Conservation (phyloP, 2,329 filamentous ascomycete genomes). For the Ceratocystis cacaofunesta region DNA sequence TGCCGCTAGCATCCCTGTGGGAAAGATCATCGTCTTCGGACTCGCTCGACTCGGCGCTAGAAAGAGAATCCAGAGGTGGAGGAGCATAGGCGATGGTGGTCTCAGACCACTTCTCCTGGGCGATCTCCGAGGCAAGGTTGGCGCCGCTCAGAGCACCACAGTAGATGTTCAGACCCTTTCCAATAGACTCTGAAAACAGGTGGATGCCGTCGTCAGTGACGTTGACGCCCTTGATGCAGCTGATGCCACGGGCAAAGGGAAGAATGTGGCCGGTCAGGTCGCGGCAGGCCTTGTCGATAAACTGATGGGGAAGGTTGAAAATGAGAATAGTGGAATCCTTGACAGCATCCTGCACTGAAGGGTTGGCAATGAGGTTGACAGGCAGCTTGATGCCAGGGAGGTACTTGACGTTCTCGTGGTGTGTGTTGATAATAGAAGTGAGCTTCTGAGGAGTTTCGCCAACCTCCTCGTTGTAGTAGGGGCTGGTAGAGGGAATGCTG, state of each 20-base stretch:
- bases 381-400: conserved; percentile 78
- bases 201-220: conserved; percentile 74
- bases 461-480: conserved; percentile 51
- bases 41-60: conserved; percentile 37
- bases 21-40: conserved; percentile 39
- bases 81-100: conserved; percentile 95
- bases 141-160: conserved; percentile 89
- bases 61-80: conserved; percentile 69
- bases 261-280: conserved; percentile 77
- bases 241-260: conserved; percentile 83
- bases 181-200: conserved; percentile 91
- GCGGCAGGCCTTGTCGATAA: conserved; percentile 75
- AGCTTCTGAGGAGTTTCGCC: conserved; percentile 66
- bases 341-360: conserved; percentile 65
- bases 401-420: conserved; percentile 97
- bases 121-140: conserved; percentile 92
- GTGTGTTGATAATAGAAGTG: conserved; percentile 74
- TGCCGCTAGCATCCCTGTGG: conserved; percentile 55
- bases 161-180: conserved; percentile 82
- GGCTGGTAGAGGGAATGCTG: conserved; percentile 53
- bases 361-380: conserved; percentile 68
- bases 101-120: conserved; percentile 89
- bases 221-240: conserved; percentile 95
- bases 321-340: conserved; percentile 75
- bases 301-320: conserved; percentile 95